phyloP scores from a whole-genome alignment of 2,329 filamentous ascomycete genomes.

The Uncinocarpus reesii region DNA sequence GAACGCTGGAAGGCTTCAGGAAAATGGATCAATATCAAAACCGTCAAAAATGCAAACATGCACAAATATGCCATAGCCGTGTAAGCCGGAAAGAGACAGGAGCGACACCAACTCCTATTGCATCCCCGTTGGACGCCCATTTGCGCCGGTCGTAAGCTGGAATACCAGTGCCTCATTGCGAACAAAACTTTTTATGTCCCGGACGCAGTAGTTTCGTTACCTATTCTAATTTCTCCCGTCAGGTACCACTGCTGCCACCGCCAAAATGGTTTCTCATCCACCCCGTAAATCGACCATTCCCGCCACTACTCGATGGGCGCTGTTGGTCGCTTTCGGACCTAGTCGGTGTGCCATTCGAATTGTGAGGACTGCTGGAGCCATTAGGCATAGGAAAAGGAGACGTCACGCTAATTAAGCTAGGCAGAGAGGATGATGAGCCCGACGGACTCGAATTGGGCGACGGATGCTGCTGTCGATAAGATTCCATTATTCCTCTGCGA shows the following conservation, averaged over 20 bases:
- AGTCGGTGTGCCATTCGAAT: background rate
- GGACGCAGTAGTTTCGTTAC: background rate
- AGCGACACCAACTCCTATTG: no score
- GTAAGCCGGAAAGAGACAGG: no score
- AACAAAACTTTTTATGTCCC: no score
- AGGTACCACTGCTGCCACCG: slow-evolving; percentile 3
- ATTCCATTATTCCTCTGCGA: slow-evolving; percentile 29
- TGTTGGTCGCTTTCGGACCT: background rate
- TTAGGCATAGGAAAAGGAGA: slow-evolving; percentile 5
- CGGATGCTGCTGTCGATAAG: background rate
- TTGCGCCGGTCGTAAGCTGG: no score
- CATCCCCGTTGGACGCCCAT: no score
- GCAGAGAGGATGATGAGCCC: background rate
- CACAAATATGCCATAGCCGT: no score
- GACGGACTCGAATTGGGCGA: background rate
- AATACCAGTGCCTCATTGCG: no score
- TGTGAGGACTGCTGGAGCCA: background rate
- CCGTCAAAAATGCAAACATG: no score
- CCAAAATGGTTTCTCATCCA: slow-evolving; percentile 18
- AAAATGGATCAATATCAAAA: no score
- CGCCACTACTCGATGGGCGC: background rate
- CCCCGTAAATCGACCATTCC: slow-evolving; percentile 7
- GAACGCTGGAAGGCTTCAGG: no score
- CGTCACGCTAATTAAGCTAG: background rate
- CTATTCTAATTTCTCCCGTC: background rate